Base-by-base conservation (phyloP, 2,329 filamentous ascomycete species). In the Neofusicoccum umdonicola region DNA sequence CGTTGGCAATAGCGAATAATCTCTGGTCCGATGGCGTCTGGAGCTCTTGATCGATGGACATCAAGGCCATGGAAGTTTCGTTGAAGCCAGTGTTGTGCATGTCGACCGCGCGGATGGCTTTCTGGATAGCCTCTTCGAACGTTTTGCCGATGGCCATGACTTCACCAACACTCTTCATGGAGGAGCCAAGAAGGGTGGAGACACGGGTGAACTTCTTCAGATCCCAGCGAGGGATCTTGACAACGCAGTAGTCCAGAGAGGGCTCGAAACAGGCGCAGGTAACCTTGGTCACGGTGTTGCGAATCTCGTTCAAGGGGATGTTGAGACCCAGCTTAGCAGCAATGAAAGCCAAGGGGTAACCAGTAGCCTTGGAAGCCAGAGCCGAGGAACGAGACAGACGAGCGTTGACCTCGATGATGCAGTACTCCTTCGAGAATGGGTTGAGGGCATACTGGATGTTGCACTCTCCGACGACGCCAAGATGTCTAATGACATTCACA, bases 91-190 rank as follows among this genome's bases (percentile, higher is more conserved):
- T 84, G 76, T 98, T 98, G 82, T 95, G 90, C 80, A 92, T 94
- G 78, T 99, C 95, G 65, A 98, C 94, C 45, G 92, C 89, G 58
- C 95, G 90, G 72, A 99, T 99, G 19, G 95, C 95, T 79, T 98
- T 99, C 73, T 99, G 95, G 47, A 99, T 97, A 8, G 95, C 95
- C 80, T 99, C 95, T 79, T 99, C 95, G 71, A 99, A 99, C 0
- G 91, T 96, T 69, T 95, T 85, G 65, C 95, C 95, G 70, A 99
- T 97, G 73, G 91, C 94, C 95, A 99, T 98, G 69, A 99, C 95
- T 78, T 99, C 95, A 74, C 95, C 95, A 62, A 99, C 93, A 86
- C 92, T 97, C 89, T 98, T 99, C 95, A 99, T 99, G 12, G 94
- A 97, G 3, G 95, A 98, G 35, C 93, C 94, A 27, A 99, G 89